These are phyloP conservation scores for Ramaria rubella DNA, from an alignment of 768 basidiomycete genomes.

Conservation along the genomic window DNA sequence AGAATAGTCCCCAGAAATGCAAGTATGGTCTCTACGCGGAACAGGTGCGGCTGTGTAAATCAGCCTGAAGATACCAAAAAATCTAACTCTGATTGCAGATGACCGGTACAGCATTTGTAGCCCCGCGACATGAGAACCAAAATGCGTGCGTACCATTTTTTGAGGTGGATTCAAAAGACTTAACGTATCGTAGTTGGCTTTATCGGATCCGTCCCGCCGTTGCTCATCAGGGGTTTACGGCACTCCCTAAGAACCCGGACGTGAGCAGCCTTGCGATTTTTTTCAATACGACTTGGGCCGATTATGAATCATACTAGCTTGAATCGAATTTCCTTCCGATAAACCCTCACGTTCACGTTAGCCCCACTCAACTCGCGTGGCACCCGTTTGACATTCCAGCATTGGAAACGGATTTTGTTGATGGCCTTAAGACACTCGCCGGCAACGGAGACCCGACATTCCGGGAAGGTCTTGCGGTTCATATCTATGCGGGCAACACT, in stretches of 20 bases:
- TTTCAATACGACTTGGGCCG: neutral
- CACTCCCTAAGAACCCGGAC: slow-evolving; percentile 50
- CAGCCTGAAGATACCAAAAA: neutral
- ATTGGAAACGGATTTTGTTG: slow-evolving; percentile 45
- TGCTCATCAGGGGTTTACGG: slow-evolving; percentile 55
- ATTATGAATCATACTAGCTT: slow-evolving; percentile 31
- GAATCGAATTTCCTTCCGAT: slow-evolving; percentile 54
- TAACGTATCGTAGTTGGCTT: slow-evolving; percentile 39
- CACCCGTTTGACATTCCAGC: slow-evolving; percentile 51
- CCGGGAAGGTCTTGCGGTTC: slow-evolving; percentile 59
- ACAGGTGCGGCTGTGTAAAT: slow-evolving; percentile 32
- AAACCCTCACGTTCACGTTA: slow-evolving; percentile 54
- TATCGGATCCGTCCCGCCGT: slow-evolving; percentile 67
- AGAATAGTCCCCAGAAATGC: slow-evolving; percentile 56
- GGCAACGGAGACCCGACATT: slow-evolving; percentile 58
- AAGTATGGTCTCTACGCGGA: slow-evolving; percentile 61
- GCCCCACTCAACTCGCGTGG: slow-evolving; percentile 64
- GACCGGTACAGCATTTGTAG: slow-evolving; percentile 54
- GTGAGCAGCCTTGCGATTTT: no score
- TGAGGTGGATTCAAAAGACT: no score
- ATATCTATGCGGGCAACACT: slow-evolving; percentile 52
- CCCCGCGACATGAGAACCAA: slow-evolving; percentile 49
- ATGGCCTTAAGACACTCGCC: slow-evolving; percentile 55
- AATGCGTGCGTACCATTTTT: slow-evolving; percentile 35
- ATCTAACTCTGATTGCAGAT: slow-evolving; percentile 31